Base-by-base conservation (phyloP, 1,284 basidiomycete species). In the Boletellus deceptivus region DNA sequence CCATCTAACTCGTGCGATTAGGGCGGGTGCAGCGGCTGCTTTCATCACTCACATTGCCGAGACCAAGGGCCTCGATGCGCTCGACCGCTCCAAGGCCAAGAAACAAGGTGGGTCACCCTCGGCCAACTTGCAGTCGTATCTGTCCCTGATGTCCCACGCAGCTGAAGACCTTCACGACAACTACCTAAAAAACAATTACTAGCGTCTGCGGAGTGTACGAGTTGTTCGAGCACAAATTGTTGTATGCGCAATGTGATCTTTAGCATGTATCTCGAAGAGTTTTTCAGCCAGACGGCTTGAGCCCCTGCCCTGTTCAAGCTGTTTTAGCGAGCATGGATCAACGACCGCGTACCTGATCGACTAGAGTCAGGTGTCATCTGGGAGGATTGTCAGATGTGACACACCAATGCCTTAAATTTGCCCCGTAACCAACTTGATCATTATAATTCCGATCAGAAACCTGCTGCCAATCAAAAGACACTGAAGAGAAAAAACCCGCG, bases 41-140 rank as follows among this genome's bases (percentile, higher is more conserved):
- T 77, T 78, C 62, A 59, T 83, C 48, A 73, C 75, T 50, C 70
- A 62, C 35, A 55, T 74, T 0, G 56, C 75, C 5, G 79, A 83
- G 62, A 78, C 77, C 55, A 79, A 77, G 58, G 80, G 81, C 8
- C 74, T 79, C 54, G 73, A 76, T 57, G 62, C 60, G 11, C 3
- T 72, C 6, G 75, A 75, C 56, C 9, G 6, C 0, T 1, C 24
- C 11, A 71, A 68, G 60, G 73, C 70, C 20, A 73, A 79, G 17
- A 66, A 70, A 55, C 56, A 60, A 16, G 56, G 52, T 60, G 13
- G 43, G 50, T 37, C 18, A 24, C n/a, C n/a, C n/a, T 35, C 6
- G 17, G 0, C 18, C 13, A 0, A 13, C 9, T 2, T 8, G n/a
- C n/a, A 18, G 5, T 17, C 8, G 9, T 18, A 2, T 3, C 13